These are phyloP conservation scores for Pseudogymnoascus sp. DNA, from an alignment of 2,329 filamentous ascomycete species.

Conservation along the genomic window DNA sequence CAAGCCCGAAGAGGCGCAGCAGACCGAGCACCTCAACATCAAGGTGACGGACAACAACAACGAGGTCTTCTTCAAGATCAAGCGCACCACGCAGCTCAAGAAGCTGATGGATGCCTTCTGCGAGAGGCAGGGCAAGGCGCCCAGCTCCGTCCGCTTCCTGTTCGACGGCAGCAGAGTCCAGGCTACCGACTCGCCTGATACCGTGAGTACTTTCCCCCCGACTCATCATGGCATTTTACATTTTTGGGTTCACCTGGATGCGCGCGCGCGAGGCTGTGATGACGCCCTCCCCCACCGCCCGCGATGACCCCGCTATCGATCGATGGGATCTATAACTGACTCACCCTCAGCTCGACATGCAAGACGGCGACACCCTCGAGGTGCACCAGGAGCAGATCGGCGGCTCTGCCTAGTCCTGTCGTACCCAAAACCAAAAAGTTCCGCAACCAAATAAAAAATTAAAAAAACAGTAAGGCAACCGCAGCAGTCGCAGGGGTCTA, in stretches of 20 bases:
- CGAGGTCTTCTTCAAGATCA: conserved; percentile 99
- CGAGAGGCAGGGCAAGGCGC: conserved; percentile 84
- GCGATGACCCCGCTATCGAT: background rate
- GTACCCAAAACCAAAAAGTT: no score
- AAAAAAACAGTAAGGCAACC: no score
- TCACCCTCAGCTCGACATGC: conserved; percentile 74
- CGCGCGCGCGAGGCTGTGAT: background rate
- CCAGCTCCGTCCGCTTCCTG: conserved; percentile 79
- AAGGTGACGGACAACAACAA: conserved; percentile 99
- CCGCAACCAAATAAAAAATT: background rate
- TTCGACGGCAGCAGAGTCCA: conserved; percentile 95
- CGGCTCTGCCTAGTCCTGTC: conserved; percentile 36
- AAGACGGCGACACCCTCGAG: conserved; percentile 89
- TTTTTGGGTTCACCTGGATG: background rate
- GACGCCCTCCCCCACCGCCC: background rate
- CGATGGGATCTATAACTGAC: background rate
- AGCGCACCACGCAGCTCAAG: conserved; percentile 88
- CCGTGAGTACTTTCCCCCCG: conserved; percentile 49
- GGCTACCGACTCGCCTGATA: conserved; percentile 80
- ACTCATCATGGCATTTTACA: no score
- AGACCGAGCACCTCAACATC: conserved; percentile 87
- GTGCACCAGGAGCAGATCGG: conserved; percentile 98
- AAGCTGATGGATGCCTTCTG: conserved; percentile 99
- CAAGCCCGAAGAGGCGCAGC: conserved; percentile 23
- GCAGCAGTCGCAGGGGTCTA: background rate